Conservation (phyloP, 2,329 filamentous ascomycete genomes). For the Paramyrothecium roridum region DNA sequence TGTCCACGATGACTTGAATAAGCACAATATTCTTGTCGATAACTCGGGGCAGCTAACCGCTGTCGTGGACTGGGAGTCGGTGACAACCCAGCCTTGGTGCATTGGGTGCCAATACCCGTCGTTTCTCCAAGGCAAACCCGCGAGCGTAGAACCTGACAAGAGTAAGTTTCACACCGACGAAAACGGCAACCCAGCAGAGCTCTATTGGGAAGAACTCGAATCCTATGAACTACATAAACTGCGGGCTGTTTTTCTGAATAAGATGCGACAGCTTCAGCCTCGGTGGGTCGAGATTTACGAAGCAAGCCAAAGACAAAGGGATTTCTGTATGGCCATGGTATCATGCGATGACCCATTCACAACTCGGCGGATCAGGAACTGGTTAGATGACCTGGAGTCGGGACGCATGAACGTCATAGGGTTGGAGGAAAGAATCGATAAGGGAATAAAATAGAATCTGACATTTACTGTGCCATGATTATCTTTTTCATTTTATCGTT, state of each 20-base stretch:
- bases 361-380: neutral
- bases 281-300: neutral
- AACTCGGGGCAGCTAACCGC: slow-evolving; percentile 27
- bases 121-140: slow-evolving; percentile 21
- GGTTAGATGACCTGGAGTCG: neutral
- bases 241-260: neutral
- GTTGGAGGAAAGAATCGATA: neutral
- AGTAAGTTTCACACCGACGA: neutral
- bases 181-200: neutral
- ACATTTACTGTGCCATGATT: neutral
- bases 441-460: neutral
- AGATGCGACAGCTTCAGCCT: slow-evolving; percentile 1
- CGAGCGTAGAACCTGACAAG: neutral
- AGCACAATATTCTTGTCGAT: slow-evolving; percentile 36
- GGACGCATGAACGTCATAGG: neutral
- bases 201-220: neutral
- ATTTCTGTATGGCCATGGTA: neutral
- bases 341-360: slow-evolving; percentile 1
- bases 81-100: slow-evolving; percentile 37
- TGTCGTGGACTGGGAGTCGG: slow-evolving; percentile 40
- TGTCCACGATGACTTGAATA: slow-evolving; percentile 30
- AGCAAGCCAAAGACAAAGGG: neutral
- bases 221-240: neutral
- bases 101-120: slow-evolving; percentile 25
- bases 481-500: neutral